These are phyloP conservation scores for Lasiosphaeris hirsuta DNA, from an alignment of 495 filamentous ascomycete genomes.

Conservation along the genomic window DNA sequence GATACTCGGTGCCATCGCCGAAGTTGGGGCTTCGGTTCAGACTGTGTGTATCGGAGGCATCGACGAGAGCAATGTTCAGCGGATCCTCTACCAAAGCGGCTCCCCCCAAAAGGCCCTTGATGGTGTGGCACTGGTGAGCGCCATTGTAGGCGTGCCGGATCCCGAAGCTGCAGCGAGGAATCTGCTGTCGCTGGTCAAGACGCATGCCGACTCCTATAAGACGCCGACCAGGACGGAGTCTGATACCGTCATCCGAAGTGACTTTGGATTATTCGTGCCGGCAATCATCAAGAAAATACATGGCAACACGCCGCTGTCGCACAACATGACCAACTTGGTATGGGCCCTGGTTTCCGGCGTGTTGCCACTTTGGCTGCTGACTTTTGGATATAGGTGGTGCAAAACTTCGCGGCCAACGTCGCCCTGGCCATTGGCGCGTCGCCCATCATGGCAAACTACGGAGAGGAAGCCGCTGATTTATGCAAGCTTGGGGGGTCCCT, in stretches of 20 bases:
- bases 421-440: slow-evolving; percentile 79
- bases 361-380: not conserved
- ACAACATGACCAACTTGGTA: slow-evolving; percentile 91
- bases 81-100: slow-evolving; percentile 65
- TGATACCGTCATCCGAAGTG: too few relatives aligned
- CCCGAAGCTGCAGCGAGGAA: slow-evolving; percentile 57
- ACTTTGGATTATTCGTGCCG: slow-evolving; percentile 43
- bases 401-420: slow-evolving; percentile 90
- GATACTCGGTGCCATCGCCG: slow-evolving; percentile 60
- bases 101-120: slow-evolving; percentile 53
- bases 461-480: slow-evolving; percentile 77
- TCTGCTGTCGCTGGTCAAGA: slow-evolving; percentile 47
- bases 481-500: slow-evolving; percentile 62
- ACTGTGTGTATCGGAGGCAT: slow-evolving; percentile 88
- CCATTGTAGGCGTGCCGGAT: slow-evolving; percentile 70
- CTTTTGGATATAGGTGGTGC: slow-evolving; percentile 56
- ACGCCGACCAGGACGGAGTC: slow-evolving; percentile 44
- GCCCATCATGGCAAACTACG: slow-evolving; percentile 91
- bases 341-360: not conserved
- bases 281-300: slow-evolving; percentile 58
- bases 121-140: slow-evolving; percentile 86
- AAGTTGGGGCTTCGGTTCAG: slow-evolving; percentile 29
- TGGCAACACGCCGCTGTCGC: slow-evolving; percentile 67
- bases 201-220: slow-evolving; percentile 17
- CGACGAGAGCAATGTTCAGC: slow-evolving; percentile 71